A percentile compares a stretch with the other conserved stretches of the same genome.
These are phyloP conservation scores for Plectosphaerella cucumerina DNA, from an alignment of 2,329 filamentous ascomycete species.

Conservation along the genomic window DNA sequence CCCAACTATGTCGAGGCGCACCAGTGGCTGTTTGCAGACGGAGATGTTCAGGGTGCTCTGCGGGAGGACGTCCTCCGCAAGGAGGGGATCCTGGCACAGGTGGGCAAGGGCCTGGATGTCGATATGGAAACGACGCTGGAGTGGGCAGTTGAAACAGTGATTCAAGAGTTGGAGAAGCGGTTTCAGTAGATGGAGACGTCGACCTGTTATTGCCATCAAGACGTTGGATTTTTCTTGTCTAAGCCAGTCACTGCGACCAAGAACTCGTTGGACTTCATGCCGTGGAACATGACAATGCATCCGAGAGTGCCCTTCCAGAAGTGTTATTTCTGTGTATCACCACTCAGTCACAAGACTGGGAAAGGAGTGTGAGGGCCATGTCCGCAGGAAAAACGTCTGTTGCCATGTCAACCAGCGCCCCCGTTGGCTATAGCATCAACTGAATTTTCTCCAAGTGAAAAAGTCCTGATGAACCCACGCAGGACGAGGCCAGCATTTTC, in stretches of 20 bases:
- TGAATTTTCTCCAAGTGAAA: too few relatives aligned
- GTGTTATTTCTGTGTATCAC: too few relatives aligned
- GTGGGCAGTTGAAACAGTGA: slow-evolving; percentile 65
- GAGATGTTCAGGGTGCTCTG: slow-evolving; percentile 59
- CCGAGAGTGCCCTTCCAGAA: too few relatives aligned
- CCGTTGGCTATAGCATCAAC: too few relatives aligned
- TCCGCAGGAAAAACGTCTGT: too few relatives aligned
- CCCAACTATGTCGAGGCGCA: slow-evolving; percentile 86
- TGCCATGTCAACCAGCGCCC: too few relatives aligned
- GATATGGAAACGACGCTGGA: slow-evolving; percentile 59
- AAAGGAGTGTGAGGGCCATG: too few relatives aligned
- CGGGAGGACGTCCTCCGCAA: slow-evolving; percentile 38
- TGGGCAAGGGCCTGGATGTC: slow-evolving; percentile 40
- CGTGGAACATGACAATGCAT: too few relatives aligned
- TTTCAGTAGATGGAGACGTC: slow-evolving; percentile 3
- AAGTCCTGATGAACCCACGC: too few relatives aligned
- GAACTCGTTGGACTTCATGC: too few relatives aligned
- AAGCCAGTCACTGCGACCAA: background rate
- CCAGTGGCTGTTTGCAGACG: slow-evolving; percentile 70
- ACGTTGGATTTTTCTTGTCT: background rate
- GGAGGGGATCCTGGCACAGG: slow-evolving; percentile 45
- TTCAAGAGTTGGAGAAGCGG: slow-evolving; percentile 38
- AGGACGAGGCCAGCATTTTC: too few relatives aligned
- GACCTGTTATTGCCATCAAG: background rate
- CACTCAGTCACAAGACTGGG: too few relatives aligned